These are phyloP conservation scores for Amylocarpus encephaloides DNA, from an alignment of 2,329 filamentous ascomycete genomes.

Conservation along the genomic window DNA sequence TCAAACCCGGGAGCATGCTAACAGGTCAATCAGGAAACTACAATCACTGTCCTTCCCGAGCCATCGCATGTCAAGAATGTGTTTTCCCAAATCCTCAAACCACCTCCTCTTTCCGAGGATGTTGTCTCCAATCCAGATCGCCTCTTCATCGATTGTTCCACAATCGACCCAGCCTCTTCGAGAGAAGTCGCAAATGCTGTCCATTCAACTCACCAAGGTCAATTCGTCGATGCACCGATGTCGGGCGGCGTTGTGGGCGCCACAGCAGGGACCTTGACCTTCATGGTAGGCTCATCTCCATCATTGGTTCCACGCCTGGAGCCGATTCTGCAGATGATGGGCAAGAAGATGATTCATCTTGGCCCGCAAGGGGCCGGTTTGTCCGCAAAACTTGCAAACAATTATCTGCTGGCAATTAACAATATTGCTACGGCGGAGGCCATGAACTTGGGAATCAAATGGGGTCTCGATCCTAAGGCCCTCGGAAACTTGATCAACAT, in stretches of 20 bases:
- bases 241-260: constrained; percentile 94
- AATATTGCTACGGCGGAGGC: constrained; percentile 63
- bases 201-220: constrained; percentile 58
- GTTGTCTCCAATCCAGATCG: constrained; percentile 50
- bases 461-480: constrained; percentile 50
- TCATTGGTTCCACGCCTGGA: constrained; percentile 58
- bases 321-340: constrained; percentile 72
- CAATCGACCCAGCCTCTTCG: constrained; percentile 86
- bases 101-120: constrained; percentile 42
- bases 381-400: constrained; percentile 91
- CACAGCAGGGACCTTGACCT: constrained; percentile 78
- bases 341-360: constrained; percentile 77
- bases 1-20: constrained; percentile 7
- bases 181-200: constrained; percentile 68
- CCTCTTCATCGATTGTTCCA: constrained; percentile 92
- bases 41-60: constrained; percentile 85
- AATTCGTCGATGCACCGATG: constrained; percentile 93
- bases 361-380: constrained; percentile 80
- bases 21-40: constrained; percentile 56
- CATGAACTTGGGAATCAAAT: constrained; percentile 50
- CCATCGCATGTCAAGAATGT: constrained; percentile 81
- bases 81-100: constrained; percentile 67
- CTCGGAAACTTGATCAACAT: constrained; percentile 86
- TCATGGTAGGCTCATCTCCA: constrained; percentile 78
- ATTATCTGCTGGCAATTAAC: constrained; percentile 90